These are phyloP conservation scores for Tulasnella sp. DNA, from an alignment of 768 basidiomycete genomes.

Conservation along the genomic window DNA sequence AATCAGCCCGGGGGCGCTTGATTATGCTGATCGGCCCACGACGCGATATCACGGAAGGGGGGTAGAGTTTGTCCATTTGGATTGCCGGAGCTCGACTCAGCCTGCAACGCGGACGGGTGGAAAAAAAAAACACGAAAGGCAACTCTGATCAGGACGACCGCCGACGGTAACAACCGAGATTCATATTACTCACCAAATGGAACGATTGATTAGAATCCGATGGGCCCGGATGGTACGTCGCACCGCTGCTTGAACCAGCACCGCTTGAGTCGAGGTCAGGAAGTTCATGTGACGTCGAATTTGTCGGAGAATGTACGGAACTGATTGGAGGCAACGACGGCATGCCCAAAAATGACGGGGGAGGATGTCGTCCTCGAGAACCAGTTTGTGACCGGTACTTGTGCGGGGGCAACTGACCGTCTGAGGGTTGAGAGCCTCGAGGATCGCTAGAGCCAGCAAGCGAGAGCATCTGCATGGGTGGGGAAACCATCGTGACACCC, in stretches of 20 bases:
- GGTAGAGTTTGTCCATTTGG: slow-evolving; percentile 49
- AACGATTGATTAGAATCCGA: slow-evolving; percentile 11
- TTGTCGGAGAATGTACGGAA: slow-evolving; percentile 24
- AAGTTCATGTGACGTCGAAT: slow-evolving; percentile 8
- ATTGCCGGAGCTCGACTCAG: slow-evolving; percentile 5
- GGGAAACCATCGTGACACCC: slow-evolving; percentile 8
- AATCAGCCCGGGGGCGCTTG: slow-evolving; percentile 32
- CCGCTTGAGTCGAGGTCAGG: slow-evolving; percentile 7
- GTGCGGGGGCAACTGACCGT: neutral
- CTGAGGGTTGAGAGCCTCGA: slow-evolving; percentile 15
- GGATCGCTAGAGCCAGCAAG: slow-evolving; percentile 6
- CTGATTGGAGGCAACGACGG: slow-evolving; percentile 23
- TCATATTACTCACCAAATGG: slow-evolving; percentile 16
- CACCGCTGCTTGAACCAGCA: slow-evolving; percentile 5
- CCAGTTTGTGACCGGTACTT: slow-evolving; percentile 6
- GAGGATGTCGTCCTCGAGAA: slow-evolving; percentile 8
- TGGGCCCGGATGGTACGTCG: neutral
- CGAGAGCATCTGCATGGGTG: slow-evolving; percentile 25
- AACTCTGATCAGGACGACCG: slow-evolving; percentile 10
- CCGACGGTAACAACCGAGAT: neutral
- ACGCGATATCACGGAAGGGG: slow-evolving; percentile 77
- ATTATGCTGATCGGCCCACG: slow-evolving; percentile 59
- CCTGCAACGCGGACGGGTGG: neutral
- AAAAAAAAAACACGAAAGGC: too few relatives aligned
- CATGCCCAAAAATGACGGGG: neutral